Evolutionary conservation across 345 rosid species (phyloP).

Genomic region (Nasturtium officinale): DNA sequence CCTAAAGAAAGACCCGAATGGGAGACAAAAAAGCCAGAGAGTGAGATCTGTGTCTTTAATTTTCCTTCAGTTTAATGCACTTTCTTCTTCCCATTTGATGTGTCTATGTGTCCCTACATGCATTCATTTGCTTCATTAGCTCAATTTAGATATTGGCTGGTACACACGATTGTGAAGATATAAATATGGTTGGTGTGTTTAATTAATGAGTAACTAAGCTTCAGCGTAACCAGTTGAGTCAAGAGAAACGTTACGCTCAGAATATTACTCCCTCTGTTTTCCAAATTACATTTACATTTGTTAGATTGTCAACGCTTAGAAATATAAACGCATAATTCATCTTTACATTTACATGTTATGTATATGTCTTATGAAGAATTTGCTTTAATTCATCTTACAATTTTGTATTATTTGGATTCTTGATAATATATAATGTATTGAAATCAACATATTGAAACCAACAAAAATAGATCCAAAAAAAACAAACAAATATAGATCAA

Average conservation of each 20-base stretch:
- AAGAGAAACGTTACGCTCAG: background rate
- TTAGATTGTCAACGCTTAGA: background rate
- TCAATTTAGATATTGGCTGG: background rate
- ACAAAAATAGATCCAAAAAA: too few relatives aligned
- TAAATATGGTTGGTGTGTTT: background rate
- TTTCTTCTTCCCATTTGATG: slow-evolving; percentile 1
- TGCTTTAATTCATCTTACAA: background rate
- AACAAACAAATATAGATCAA: background rate
- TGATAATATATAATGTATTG: background rate
- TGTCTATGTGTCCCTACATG: background rate
- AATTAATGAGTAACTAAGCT: background rate
- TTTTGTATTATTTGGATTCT: background rate
- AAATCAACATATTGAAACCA: background rate
- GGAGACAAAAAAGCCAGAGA: slow-evolving; percentile 34
- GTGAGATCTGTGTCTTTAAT: slow-evolving; percentile 36
- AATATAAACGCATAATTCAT: too few relatives aligned
- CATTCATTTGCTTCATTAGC: background rate
- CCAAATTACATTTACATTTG: background rate
- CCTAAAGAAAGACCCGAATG: slow-evolving; percentile 30
- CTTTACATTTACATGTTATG: too few relatives aligned
- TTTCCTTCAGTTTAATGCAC: background rate
- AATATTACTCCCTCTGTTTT: background rate
- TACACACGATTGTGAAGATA: background rate
- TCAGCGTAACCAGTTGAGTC: background rate
- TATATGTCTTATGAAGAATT: background rate